Evolutionary conservation across 208 protist species (phyloP).

Genomic region (Trypanosoma congolense): DNA sequence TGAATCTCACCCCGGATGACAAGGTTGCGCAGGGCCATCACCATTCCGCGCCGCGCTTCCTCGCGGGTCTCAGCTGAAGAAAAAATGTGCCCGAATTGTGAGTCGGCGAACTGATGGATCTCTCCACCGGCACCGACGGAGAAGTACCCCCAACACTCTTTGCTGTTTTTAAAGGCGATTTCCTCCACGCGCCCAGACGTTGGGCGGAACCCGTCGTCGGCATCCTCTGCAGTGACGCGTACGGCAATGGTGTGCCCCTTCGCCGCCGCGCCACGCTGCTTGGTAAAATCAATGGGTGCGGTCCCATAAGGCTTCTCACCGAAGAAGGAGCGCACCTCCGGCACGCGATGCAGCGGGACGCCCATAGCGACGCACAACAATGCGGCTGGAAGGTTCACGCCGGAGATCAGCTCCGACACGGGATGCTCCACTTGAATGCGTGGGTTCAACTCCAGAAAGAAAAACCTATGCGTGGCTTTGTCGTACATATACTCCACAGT

Average conservation of each 20-base stretch:
- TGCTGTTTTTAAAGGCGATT: conserved; percentile 93
- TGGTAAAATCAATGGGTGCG: conserved; percentile 87
- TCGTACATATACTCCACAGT: conserved; percentile 98
- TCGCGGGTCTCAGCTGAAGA: conserved; percentile 90
- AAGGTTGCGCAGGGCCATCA: conserved; percentile 91
- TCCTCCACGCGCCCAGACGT: conserved; percentile 92
- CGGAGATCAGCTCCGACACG: conserved; percentile 95
- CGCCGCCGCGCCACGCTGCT: conserved; percentile 37
- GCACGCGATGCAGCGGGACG: conserved; percentile 92
- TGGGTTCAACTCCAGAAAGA: conserved; percentile 98
- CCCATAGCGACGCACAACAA: conserved; percentile 97
- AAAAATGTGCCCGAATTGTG: conserved; percentile 98
- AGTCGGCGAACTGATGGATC: conserved; percentile 95
- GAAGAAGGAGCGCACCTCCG: conserved; percentile 94
- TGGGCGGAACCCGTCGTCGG: conserved; percentile 95
- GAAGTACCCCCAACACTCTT: conserved; percentile 98
- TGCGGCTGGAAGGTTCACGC: conserved; percentile 94
- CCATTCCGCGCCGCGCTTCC: conserved; percentile 90
- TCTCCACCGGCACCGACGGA: conserved; percentile 83
- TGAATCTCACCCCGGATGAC: conserved; percentile 94
- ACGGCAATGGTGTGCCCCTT: conserved; percentile 94
- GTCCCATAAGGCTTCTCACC: conserved; percentile 63
- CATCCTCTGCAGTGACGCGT: conserved; percentile 97
- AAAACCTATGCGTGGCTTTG: conserved; percentile 81
- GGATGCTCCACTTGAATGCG: conserved; percentile 97